phyloP scores from a whole-genome alignment of 2,329 filamentous ascomycete genomes.

The Beauveria caledonica region DNA sequence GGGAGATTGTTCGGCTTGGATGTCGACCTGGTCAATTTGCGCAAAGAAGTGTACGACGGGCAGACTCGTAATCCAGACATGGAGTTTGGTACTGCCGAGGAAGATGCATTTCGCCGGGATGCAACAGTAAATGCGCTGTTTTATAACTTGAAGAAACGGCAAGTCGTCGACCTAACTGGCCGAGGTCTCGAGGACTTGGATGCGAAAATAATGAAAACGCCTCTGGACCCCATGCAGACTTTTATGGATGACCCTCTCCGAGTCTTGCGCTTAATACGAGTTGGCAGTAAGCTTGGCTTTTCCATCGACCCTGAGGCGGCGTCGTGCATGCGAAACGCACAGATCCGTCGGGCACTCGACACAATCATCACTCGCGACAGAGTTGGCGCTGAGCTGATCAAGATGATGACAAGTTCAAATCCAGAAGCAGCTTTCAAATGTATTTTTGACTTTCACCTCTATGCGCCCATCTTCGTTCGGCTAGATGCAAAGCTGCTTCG shows the following conservation, averaged over 20 bases:
- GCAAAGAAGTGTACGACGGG: slow-evolving; percentile 15
- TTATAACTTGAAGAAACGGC: slow-evolving; percentile 13
- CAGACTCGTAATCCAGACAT: slow-evolving; percentile 14
- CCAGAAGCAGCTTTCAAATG: slow-evolving; percentile 11
- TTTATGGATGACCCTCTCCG: slow-evolving; percentile 16
- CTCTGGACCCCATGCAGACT: slow-evolving; percentile 13
- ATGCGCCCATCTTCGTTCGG: slow-evolving; percentile 13
- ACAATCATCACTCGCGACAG: slow-evolving; percentile 15
- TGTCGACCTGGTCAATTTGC: slow-evolving; percentile 15
- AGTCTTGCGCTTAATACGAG: slow-evolving; percentile 13
- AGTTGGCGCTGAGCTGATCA: slow-evolving; percentile 13
- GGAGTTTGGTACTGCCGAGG: slow-evolving; percentile 15
- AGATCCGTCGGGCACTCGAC: slow-evolving; percentile 10
- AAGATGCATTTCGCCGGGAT: slow-evolving; percentile 15
- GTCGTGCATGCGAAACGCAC: slow-evolving; percentile 5
- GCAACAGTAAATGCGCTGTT: slow-evolving; percentile 15
- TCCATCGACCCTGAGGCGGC: slow-evolving; percentile 4
- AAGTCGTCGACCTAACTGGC: slow-evolving; percentile 15
- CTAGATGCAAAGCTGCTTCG: slow-evolving; percentile 4
- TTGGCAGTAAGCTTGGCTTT: slow-evolving; percentile 13
- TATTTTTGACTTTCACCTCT: slow-evolving; percentile 11
- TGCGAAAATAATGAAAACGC: slow-evolving; percentile 13
- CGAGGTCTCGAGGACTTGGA: slow-evolving; percentile 11
- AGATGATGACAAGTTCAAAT: slow-evolving; percentile 12
- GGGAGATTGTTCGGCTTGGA: slow-evolving; percentile 15